These are phyloP conservation scores for Aspergillus sclerotioniger DNA, from an alignment of 495 filamentous ascomycete species.

Conservation along the genomic window DNA sequence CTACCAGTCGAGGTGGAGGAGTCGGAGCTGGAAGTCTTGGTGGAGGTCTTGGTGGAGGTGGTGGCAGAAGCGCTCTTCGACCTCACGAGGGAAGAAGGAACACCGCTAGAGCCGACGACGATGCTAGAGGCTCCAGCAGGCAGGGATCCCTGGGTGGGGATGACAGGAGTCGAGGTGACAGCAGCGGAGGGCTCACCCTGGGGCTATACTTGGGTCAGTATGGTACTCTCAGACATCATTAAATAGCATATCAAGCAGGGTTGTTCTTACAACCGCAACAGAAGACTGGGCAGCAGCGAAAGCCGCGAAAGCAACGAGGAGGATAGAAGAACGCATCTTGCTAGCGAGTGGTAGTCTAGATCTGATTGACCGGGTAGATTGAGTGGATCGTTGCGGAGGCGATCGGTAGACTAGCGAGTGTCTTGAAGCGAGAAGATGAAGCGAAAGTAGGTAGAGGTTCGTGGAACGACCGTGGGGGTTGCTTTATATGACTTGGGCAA, in stretches of 20 bases:
- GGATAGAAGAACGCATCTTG: slow-evolving; percentile 43
- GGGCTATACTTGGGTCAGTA: slow-evolving; percentile 21
- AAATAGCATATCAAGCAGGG: neutral
- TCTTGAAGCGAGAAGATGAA: slow-evolving; percentile 6
- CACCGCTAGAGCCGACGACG: slow-evolving; percentile 9
- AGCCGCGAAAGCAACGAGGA: slow-evolving; percentile 43
- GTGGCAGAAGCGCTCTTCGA: slow-evolving; percentile 11
- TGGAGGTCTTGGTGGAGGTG: slow-evolving; percentile 9
- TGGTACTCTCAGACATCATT: slow-evolving; percentile 28
- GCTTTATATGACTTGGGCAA: slow-evolving; percentile 20
- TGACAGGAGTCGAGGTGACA: slow-evolving; percentile 21
- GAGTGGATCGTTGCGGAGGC: slow-evolving; percentile 9
- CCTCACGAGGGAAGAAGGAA: slow-evolving; percentile 4
- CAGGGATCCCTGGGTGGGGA: slow-evolving; percentile 24
- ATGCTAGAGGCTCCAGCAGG: slow-evolving; percentile 12
- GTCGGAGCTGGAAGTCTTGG: slow-evolving; percentile 11
- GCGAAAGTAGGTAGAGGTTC: slow-evolving; percentile 5
- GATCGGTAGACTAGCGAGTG: slow-evolving; percentile 11
- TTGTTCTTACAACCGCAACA: slow-evolving; percentile 22
- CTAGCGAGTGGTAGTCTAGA: slow-evolving; percentile 9
- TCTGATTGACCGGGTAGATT: slow-evolving; percentile 4
- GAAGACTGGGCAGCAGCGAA: slow-evolving; percentile 35
- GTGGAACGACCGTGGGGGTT: slow-evolving; percentile 10
- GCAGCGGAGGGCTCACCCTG: slow-evolving; percentile 10
- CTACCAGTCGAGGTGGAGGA: slow-evolving; percentile 16